Base-by-base conservation (phyloP, 2,329 filamentous ascomycete genomes). In the Aspergillus brunneoviolaceus region DNA sequence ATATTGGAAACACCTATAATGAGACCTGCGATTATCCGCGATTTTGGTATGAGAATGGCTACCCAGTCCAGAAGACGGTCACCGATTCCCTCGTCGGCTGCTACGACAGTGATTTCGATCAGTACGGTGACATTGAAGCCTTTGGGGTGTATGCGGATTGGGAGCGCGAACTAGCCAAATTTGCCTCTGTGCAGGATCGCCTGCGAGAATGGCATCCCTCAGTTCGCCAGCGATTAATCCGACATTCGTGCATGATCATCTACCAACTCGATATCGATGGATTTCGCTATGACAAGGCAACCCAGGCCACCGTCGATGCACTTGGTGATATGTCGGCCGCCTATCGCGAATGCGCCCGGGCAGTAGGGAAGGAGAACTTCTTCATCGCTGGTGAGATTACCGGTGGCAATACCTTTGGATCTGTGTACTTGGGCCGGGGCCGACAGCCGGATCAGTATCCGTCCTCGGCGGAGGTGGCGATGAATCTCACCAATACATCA, bases 101-200 rank as follows among this genome's bases (percentile, higher is more conserved):
- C 71, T 85, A 82, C 67, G 75, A 86, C 70, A 85, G 84, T 62
- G 85, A 88, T 47, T 88, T 87, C 63, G 84, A 88, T 66, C 82
- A 85, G 71, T 87, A 84, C 63, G 86, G 86, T 51, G 85, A 88
- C 62, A 83, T 83, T n/a, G 83, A 85, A 68, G 84, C 84, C 51
- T 87, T 87, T 64, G 86, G 85, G 61, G 81, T 85, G 7, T 87
- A 82, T 60, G 81, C 84, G 0, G 84, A 87, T 67, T 87, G 83
- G 82, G 76, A 86, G 65, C 82, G 84, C 67, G 84, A 88, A 69
- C 77, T 88, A 45, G 81, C 84, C 23, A 88, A 88, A 64, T 89
- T 88, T 72, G 85, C 85, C 47, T 85, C 82, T 45, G 86, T 88
- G 0, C 86, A 89, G 72, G 86, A 89, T 72, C 85, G 86, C 66